A percentile compares a stretch with the other conserved stretches of the same genome.
phyloP scores from a whole-genome alignment of 768 basidiomycete species.

The Postia placenta region DNA sequence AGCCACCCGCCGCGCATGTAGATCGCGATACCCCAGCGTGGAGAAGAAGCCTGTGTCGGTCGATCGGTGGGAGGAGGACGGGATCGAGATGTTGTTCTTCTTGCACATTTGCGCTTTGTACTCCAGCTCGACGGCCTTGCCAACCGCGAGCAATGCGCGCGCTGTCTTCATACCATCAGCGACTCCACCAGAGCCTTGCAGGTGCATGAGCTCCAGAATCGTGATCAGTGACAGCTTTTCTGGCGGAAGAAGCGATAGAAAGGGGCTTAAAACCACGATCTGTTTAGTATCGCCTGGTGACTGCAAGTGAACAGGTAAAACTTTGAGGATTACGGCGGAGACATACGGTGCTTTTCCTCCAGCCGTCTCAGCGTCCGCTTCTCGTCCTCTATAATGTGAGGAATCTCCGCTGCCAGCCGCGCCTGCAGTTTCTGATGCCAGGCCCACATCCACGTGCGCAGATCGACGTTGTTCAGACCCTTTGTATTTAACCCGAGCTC shows the following conservation, averaged over 20 bases:
- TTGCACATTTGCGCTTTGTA: slow-evolving; percentile 81
- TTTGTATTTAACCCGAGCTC: slow-evolving; percentile 48
- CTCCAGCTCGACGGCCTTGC: slow-evolving; percentile 83
- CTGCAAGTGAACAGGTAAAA: background rate
- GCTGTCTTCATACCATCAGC: slow-evolving; percentile 85
- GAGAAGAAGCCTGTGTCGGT: slow-evolving; percentile 45
- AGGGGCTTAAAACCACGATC: slow-evolving; percentile 46
- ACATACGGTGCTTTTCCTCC: background rate
- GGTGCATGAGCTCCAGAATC: slow-evolving; percentile 82
- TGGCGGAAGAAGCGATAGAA: slow-evolving; percentile 67
- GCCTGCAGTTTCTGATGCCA: slow-evolving; percentile 66
- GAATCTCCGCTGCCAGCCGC: slow-evolving; percentile 47
- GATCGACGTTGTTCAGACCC: slow-evolving; percentile 38
- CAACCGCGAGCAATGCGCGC: slow-evolving; percentile 72
- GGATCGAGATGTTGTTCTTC: slow-evolving; percentile 44
- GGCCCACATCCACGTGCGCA: slow-evolving; percentile 80
- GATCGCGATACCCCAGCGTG: slow-evolving; percentile 49
- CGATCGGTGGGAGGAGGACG: slow-evolving; percentile 14
- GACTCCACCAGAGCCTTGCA: slow-evolving; percentile 74
- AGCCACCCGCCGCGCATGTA: slow-evolving; percentile 60
- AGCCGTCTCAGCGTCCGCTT: background rate
- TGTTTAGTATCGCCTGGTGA: background rate
- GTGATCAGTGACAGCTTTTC: slow-evolving; percentile 83
- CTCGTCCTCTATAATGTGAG: slow-evolving; percentile 36
- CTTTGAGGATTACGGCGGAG: background rate